Percentiles rank a stretch among this genome's conserved stretches.
Evolutionary conservation across 805 yeast species (phyloP).

Genomic region (Grigorovia humatica): DNA sequence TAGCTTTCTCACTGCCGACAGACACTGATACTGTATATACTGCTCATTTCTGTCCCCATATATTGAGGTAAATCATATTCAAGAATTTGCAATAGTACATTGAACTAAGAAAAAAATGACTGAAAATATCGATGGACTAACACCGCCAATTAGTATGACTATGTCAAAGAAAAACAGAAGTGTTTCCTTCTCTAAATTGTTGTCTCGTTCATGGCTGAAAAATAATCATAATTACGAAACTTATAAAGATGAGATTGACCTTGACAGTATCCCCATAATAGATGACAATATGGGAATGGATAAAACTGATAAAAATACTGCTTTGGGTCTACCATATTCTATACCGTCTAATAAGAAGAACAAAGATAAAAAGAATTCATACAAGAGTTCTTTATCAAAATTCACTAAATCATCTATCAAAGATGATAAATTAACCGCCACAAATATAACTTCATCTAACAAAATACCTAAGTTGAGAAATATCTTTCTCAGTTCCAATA

Average conservation of each 20-base stretch:
- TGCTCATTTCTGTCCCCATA: too few species aligned
- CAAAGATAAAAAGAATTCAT: neutral
- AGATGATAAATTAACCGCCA: neutral
- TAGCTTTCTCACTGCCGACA: too few species aligned
- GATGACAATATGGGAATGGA: too few species aligned
- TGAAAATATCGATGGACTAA: neutral
- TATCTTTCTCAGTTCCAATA: constrained; percentile 10
- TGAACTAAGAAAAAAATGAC: neutral
- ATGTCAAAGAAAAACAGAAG: constrained; percentile 16
- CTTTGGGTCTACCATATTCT: neutral
- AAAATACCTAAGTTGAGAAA: constrained; percentile 15
- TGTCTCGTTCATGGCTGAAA: constrained; percentile 11
- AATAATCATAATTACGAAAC: neutral
- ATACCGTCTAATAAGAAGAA: neutral
- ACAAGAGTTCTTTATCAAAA: neutral
- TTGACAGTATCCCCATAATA: neutral
- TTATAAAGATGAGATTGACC: neutral
- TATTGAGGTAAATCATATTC: neutral
- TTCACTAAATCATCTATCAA: neutral
- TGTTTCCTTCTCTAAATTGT: constrained; percentile 18
- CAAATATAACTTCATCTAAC: constrained; percentile 1
- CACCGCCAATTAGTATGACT: neutral
- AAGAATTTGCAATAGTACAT: too few species aligned
- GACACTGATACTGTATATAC: too few species aligned
- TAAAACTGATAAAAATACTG: neutral